A percentile compares a stretch with the other conserved stretches of the same genome.
Conservation (phyloP, 2,329 filamentous ascomycete species). For the Talaromyces sp. region DNA sequence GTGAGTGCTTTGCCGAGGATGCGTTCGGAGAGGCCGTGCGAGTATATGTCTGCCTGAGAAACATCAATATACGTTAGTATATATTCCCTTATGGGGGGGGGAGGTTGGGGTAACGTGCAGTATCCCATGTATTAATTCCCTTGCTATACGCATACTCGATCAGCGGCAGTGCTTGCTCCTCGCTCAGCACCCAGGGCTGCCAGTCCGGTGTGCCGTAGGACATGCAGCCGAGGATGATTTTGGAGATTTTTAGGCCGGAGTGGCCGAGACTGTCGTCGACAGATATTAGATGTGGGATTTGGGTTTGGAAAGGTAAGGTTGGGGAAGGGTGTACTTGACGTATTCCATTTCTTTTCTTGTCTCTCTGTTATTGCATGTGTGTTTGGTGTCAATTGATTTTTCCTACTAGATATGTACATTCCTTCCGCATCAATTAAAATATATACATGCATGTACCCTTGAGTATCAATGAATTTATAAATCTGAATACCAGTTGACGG, state of each 20-base stretch:
- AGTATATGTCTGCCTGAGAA: conserved; percentile 36
- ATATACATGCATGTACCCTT: no score
- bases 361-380: no score
- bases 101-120: conserved; percentile 10
- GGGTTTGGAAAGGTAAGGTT: no score
- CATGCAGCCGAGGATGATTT: conserved; percentile 17
- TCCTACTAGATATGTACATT: no score
- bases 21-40: conserved; percentile 58
- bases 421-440: no score
- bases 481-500: no score
- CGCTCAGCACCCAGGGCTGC: conserved; percentile 18
- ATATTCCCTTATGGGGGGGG: not conserved
- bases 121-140: conserved; percentile 24
- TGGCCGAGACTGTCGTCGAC: not conserved
- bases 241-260: conserved; percentile 19
- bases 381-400: no score
- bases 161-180: conserved; percentile 16
- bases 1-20: conserved; percentile 64
- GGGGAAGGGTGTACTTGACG: not conserved
- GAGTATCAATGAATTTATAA: no score
- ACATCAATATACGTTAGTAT: not conserved
- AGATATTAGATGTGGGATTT: not conserved
- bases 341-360: not conserved
- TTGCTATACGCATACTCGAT: conserved; percentile 21
- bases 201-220: conserved; percentile 19